Percentiles rank a stretch among this genome's conserved stretches.
Evolutionary conservation across 164 flowering plant genomes (phyloP).

Genomic region (Tinospora cordifolia): DNA sequence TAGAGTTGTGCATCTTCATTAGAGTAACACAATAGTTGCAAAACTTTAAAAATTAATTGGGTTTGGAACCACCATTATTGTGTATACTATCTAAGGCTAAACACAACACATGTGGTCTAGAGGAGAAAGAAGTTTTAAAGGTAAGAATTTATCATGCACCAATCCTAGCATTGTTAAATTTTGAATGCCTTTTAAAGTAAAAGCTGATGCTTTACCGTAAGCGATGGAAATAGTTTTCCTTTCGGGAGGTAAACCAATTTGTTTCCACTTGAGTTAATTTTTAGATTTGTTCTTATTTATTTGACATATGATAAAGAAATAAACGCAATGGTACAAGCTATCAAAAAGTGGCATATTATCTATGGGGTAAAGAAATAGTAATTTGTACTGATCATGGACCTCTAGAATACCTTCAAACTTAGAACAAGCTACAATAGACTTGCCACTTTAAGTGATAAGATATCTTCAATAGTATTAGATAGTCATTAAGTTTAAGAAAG

Average conservation of each 20-base stretch:
- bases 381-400: not conserved
- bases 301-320: not conserved
- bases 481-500: slow-evolving; percentile 1
- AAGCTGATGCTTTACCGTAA: not conserved
- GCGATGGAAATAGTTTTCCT: not conserved
- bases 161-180: not conserved
- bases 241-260: not conserved
- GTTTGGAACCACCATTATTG: not conserved
- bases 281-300: not conserved
- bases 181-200: not conserved
- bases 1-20: not conserved
- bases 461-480: not conserved
- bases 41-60: not conserved
- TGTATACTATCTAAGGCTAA: not conserved
- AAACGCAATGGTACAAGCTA: not conserved
- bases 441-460: no score
- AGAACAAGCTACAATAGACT: no score
- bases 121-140: not conserved
- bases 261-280: slow-evolving; percentile 4
- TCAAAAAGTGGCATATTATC: not conserved
- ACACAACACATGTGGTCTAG: not conserved
- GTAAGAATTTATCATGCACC: not conserved
- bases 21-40: not conserved
- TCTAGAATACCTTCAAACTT: not conserved
- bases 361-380: not conserved